Conservation (phyloP, 2,329 filamentous ascomycete species). For the Pseudocercospora musae region DNA sequence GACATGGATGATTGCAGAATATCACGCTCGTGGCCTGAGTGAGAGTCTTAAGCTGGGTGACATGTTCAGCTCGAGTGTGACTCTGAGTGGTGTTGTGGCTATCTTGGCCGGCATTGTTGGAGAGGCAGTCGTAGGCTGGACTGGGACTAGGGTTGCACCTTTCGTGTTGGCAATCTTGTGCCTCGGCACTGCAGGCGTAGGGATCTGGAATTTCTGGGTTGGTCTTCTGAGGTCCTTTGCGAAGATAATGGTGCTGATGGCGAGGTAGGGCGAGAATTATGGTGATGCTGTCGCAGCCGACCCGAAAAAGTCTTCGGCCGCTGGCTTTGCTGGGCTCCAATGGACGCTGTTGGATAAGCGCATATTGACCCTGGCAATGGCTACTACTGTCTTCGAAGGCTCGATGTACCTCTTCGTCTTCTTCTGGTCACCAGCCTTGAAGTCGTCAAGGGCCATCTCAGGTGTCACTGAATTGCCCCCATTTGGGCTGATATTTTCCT, state of each 20-base stretch:
- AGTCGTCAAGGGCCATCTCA: constrained; percentile 8
- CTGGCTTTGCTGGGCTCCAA: constrained; percentile 1
- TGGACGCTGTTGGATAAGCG: constrained; percentile 40
- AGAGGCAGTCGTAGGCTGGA: constrained; percentile 49
- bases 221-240: constrained; percentile 22
- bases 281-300: constrained; percentile 33
- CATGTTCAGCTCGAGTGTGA: constrained; percentile 54
- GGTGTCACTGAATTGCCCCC: constrained; percentile 26
- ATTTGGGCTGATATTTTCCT: constrained; percentile 55
- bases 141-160: constrained; percentile 52
- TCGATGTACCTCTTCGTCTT: constrained; percentile 63
- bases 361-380: constrained; percentile 51
- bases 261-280: constrained; percentile 50
- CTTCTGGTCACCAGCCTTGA: constrained; percentile 59
- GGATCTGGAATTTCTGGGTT: constrained; percentile 52
- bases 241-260: not conserved
- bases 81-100: constrained; percentile 55
- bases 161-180: constrained; percentile 48
- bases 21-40: constrained; percentile 45
- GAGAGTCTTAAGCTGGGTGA: constrained; percentile 47
- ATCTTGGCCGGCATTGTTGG: constrained; percentile 54
- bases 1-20: constrained; percentile 61
- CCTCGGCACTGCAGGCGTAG: constrained; percentile 45
- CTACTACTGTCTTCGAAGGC: constrained; percentile 59
- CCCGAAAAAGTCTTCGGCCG: constrained; percentile 3